phyloP scores from a whole-genome alignment of 768 basidiomycete species.

The Russula griseocarnosa region DNA sequence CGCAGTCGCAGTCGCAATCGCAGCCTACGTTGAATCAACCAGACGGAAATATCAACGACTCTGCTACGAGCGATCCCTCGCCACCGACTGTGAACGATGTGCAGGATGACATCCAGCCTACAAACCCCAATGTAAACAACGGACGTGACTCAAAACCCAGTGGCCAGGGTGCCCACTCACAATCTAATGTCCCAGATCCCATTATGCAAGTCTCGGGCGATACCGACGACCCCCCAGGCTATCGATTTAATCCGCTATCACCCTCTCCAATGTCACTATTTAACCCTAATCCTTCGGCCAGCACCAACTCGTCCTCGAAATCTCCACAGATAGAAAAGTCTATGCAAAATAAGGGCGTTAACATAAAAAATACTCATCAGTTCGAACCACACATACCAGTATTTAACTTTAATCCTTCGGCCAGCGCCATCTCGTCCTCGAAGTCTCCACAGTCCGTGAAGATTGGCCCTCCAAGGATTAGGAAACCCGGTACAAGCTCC shows the following conservation, averaged over 20 bases:
- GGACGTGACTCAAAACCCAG: neutral
- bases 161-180: neutral
- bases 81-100: neutral
- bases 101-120: neutral
- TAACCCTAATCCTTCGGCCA: too few species aligned
- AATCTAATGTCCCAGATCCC: neutral
- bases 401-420: neutral
- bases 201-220: neutral
- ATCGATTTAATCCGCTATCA: too few species aligned
- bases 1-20: slow-evolving; percentile 24
- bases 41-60: neutral
- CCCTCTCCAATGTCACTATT: too few species aligned
- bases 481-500: neutral
- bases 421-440: neutral
- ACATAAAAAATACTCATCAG: too few species aligned
- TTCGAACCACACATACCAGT: neutral
- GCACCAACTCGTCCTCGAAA: too few species aligned
- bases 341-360: neutral
- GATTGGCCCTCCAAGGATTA: neutral
- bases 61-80: neutral
- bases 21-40: neutral
- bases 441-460: neutral
- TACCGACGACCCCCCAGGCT: neutral
- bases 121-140: neutral
- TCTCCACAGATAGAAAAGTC: too few species aligned